A percentile compares a stretch with the other conserved stretches of the same genome.
phyloP scores from a whole-genome alignment of 352 stramenopile species.

The Phytophthora sansomeana region DNA sequence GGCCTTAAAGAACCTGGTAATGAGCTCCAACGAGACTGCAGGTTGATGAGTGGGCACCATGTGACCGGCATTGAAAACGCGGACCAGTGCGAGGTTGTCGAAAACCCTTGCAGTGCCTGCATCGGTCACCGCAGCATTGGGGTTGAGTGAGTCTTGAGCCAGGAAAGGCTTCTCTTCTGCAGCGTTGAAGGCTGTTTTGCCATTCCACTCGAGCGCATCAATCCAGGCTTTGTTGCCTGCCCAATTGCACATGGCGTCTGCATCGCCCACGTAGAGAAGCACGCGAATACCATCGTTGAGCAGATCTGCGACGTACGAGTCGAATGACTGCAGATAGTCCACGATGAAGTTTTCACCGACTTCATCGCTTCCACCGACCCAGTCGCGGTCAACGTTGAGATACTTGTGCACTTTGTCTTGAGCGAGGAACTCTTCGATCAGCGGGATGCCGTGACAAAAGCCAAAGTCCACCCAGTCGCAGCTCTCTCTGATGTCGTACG shows the following conservation, averaged over 20 bases:
- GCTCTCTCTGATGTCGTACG: constrained; percentile 59
- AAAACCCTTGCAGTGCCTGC: constrained; percentile 45
- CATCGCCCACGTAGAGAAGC: constrained; percentile 96
- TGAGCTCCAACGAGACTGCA: constrained; percentile 52
- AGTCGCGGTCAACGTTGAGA: constrained; percentile 37
- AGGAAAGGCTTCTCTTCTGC: constrained; percentile 44
- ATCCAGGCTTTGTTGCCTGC: constrained; percentile 95
- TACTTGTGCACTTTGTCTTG: constrained; percentile 33
- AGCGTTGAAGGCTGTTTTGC: constrained; percentile 81
- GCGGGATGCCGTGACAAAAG: constrained; percentile 49
- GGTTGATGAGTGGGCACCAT: constrained; percentile 67
- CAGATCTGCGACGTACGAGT: constrained; percentile 83
- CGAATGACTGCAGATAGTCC: constrained; percentile 82
- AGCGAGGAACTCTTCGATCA: constrained; percentile 62
- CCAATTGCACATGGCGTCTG: constrained; percentile 97
- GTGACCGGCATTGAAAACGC: constrained; percentile 63
- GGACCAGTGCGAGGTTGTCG: constrained; percentile 54
- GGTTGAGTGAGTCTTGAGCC: constrained; percentile 27
- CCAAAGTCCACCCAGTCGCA: constrained; percentile 46
- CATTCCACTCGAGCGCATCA: constrained; percentile 89
- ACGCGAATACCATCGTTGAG: constrained; percentile 72
- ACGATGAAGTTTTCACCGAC: constrained; percentile 90
- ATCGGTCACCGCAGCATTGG: constrained; percentile 10
- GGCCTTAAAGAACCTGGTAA: constrained; percentile 68
- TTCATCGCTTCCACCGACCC: constrained; percentile 66